Conservation (phyloP, 768 basidiomycete genomes). For the Xanthoconium stramineum region DNA sequence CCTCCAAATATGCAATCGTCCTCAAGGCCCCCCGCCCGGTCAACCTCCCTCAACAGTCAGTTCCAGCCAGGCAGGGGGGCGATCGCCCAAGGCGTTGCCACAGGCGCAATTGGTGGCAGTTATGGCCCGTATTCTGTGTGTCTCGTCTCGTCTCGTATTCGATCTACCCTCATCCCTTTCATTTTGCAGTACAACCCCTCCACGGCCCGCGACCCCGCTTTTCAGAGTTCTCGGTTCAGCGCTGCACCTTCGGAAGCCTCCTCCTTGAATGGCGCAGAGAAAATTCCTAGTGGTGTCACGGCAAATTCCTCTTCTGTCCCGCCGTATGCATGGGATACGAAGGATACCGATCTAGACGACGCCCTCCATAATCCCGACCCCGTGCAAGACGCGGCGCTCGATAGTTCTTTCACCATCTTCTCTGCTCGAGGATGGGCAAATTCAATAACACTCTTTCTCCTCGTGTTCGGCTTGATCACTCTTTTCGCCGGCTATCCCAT, state of each 20-base stretch:
- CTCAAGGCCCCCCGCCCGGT: constrained; percentile 25
- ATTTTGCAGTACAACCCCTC: constrained; percentile 53
- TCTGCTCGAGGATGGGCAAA: constrained; percentile 85
- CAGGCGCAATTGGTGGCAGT: constrained; percentile 70
- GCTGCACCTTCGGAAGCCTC: constrained; percentile 48
- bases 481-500: constrained; percentile 92
- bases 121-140: constrained; percentile 89
- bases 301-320: constrained; percentile 62
- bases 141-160: constrained; percentile 7
- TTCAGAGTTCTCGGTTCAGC: constrained; percentile 58
- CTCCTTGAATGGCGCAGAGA: constrained; percentile 35
- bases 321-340: constrained; percentile 70
- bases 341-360: constrained; percentile 87
- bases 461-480: constrained; percentile 64
- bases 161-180: neutral
- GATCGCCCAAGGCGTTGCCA: constrained; percentile 76
- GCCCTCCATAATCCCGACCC: constrained; percentile 86
- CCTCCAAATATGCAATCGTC: constrained; percentile 32
- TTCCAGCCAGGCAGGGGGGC: constrained; percentile 44
- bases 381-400: constrained; percentile 57
- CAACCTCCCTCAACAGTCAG: constrained; percentile 28
- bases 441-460: constrained; percentile 63
- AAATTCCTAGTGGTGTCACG: constrained; percentile 27
- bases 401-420: constrained; percentile 65
- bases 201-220: constrained; percentile 38